These are phyloP conservation scores for Scheffersomyces coipomensis DNA, from an alignment of 805 yeast genomes.

Conservation along the genomic window DNA sequence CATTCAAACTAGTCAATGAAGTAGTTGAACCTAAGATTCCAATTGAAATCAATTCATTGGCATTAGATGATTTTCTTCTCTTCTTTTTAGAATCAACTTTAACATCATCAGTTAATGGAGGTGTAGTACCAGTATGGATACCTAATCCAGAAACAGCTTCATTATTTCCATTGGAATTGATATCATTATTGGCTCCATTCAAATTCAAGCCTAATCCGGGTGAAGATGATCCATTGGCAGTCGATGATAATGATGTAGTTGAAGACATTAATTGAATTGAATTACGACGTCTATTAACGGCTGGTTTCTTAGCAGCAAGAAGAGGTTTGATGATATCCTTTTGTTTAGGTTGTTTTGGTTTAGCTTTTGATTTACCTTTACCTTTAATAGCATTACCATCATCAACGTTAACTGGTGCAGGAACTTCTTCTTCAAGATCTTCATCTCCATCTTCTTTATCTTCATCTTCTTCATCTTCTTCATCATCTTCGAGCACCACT, in stretches of 20 bases:
- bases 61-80: conserved; percentile 4
- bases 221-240: too few species aligned
- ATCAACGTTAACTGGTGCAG: background rate
- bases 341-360: background rate
- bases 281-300: background rate
- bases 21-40: too few species aligned
- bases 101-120: background rate
- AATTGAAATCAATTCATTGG: background rate
- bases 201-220: too few species aligned
- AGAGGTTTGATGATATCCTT: too few species aligned
- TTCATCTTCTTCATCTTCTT: conserved; percentile 1
- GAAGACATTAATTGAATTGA: background rate
- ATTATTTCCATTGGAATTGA: too few species aligned
- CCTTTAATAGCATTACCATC: background rate
- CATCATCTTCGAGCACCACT: background rate
- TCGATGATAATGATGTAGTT: too few species aligned
- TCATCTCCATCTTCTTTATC: background rate
- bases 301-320: background rate
- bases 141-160: too few species aligned
- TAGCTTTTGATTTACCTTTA: background rate
- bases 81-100: conserved; percentile 1
- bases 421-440: background rate
- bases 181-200: too few species aligned
- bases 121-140: background rate
- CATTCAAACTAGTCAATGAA: too few species aligned